Percentiles rank a stretch among this genome's conserved stretches.
Conservation (phyloP, 176 grass and related monocot species). For the Poa annua region DNA sequence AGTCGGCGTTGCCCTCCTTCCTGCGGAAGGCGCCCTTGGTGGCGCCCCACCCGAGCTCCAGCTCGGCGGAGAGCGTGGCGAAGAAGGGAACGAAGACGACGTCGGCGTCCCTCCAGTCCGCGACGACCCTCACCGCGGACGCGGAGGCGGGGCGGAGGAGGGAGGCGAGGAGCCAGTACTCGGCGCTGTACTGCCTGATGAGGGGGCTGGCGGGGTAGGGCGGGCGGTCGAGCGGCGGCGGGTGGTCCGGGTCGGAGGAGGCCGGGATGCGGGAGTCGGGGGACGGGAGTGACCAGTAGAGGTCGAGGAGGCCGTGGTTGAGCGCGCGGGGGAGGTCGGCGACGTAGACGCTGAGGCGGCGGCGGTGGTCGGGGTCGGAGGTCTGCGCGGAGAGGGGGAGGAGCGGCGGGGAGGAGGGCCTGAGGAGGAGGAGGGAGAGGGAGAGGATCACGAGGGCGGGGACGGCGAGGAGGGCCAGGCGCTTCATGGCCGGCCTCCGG, state of each 20-base stretch:
- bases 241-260: conserved; percentile 51
- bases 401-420: conserved; percentile 13
- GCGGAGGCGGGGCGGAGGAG: conserved; percentile 38
- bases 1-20: conserved; percentile 71
- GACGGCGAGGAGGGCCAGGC: conserved; percentile 38
- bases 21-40: conserved; percentile 73
- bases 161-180: conserved; percentile 90
- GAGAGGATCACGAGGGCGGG: conserved; percentile 43
- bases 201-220: conserved; percentile 71
- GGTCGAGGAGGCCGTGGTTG: conserved; percentile 85
- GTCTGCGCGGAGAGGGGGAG: background rate
- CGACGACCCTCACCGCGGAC: conserved; percentile 54
- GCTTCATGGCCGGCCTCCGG: conserved; percentile 47
- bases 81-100: conserved; percentile 96
- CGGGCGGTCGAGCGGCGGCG: conserved; percentile 25
- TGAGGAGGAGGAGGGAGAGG: conserved; percentile 46
- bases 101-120: conserved; percentile 62
- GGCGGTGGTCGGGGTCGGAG: background rate
- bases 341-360: conserved; percentile 69
- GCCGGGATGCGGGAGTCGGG: conserved; percentile 81
- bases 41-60: conserved; percentile 92
- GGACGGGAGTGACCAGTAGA: conserved; percentile 69
- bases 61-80: conserved; percentile 82
- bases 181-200: conserved; percentile 87
- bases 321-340: conserved; percentile 78